phyloP scores from a whole-genome alignment of 768 basidiomycete genomes.

The Tubosaeta brunneosetosa region DNA sequence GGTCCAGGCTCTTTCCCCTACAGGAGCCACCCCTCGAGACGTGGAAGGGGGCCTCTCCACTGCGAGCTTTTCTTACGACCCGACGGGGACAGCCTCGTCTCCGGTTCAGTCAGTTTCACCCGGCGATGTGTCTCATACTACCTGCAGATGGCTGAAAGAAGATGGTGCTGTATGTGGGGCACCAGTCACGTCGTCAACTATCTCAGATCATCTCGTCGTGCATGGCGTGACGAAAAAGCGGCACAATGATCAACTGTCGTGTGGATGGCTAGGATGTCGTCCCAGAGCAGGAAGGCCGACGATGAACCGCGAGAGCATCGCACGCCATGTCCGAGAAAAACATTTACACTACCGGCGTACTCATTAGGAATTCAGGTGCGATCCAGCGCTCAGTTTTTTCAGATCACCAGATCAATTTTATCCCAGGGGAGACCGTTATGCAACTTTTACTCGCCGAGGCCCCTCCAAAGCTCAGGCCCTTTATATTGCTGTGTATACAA shows the following conservation, averaged over 20 bases:
- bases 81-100: neutral
- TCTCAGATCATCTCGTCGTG: conserved; percentile 7
- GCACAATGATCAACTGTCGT: neutral
- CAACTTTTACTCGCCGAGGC: too few species aligned
- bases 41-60: neutral
- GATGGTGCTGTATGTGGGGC: conserved; percentile 1
- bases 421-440: too few species aligned
- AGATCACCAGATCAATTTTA: too few species aligned
- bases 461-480: too few species aligned
- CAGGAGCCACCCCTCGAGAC: neutral
- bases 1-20: neutral
- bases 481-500: too few species aligned
- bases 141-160: conserved; percentile 8
- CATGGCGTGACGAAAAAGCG: conserved; percentile 1
- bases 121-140: neutral
- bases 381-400: too few species aligned
- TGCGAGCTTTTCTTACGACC: neutral
- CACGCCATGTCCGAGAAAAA: conserved; percentile 11
- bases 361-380: neutral
- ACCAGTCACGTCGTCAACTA: neutral
- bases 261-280: conserved; percentile 11
- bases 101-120: neutral
- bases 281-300: neutral
- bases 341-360: conserved; percentile 6
- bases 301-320: conserved; percentile 17